These are phyloP conservation scores for Discostella stelligera DNA, from an alignment of 352 stramenopile species.

Conservation along the genomic window DNA sequence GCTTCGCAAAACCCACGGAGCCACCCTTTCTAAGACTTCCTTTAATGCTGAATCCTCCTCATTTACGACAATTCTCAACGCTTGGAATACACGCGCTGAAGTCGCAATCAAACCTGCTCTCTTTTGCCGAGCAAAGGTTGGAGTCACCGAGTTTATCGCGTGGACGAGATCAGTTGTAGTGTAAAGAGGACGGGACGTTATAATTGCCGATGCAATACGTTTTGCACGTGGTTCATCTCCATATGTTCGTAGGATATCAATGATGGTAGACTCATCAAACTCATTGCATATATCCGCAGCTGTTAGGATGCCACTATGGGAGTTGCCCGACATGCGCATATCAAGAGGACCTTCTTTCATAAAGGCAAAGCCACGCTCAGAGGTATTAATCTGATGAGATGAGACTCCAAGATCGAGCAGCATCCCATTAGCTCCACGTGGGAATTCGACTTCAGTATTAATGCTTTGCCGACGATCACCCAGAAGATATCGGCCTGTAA, in stretches of 20 bases:
- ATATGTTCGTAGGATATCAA: conserved; percentile 75
- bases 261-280: conserved; percentile 72
- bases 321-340: conserved; percentile 83
- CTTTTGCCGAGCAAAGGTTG: conserved; percentile 67
- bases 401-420: conserved; percentile 87
- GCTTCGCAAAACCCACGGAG: conserved; percentile 55
- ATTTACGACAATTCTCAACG: conserved; percentile 84
- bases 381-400: conserved; percentile 85
- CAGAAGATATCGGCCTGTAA: conserved; percentile 46
- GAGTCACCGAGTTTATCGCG: conserved; percentile 72
- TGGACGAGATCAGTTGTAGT: conserved; percentile 74
- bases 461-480: conserved; percentile 33
- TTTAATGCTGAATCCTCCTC: conserved; percentile 82
- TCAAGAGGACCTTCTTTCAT: conserved; percentile 85
- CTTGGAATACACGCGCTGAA: conserved; percentile 84
- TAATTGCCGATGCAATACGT: conserved; percentile 72
- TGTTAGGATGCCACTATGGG: conserved; percentile 43
- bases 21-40: conserved; percentile 71
- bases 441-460: conserved; percentile 37
- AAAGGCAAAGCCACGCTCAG: conserved; percentile 83
- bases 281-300: conserved; percentile 83
- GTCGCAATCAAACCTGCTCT: conserved; percentile 71
- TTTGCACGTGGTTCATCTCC: conserved; percentile 75
- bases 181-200: conserved; percentile 63
- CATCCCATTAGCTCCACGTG: conserved; percentile 77